Percentiles rank a stretch among this genome's conserved stretches.
These are phyloP conservation scores for Dichotomopilus funicola DNA, from an alignment of 2,329 filamentous ascomycete genomes.

Conservation along the genomic window DNA sequence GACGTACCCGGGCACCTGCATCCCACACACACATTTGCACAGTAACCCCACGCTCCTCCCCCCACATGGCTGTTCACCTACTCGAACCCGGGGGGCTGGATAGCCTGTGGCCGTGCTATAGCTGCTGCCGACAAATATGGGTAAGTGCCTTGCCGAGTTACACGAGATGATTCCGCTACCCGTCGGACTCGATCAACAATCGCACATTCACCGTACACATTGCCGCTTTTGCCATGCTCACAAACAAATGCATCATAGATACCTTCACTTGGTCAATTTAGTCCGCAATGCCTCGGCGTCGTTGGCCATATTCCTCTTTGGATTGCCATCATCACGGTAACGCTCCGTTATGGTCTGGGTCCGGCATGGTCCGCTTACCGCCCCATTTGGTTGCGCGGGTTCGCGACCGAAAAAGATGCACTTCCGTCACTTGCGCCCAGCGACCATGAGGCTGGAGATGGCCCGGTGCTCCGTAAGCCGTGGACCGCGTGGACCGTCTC, in stretches of 20 bases:
- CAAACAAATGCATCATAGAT: conserved; percentile 22
- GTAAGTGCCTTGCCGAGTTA: conserved; percentile 20
- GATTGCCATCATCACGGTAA: conserved; percentile 26
- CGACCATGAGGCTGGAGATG: conserved; percentile 10
- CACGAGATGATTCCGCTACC: conserved; percentile 2
- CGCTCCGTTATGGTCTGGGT: conserved; percentile 28
- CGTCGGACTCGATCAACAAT: too few relatives aligned
- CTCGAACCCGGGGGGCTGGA: conserved; percentile 11
- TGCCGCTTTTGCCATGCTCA: neutral
- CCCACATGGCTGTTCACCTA: conserved; percentile 6
- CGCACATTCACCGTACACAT: too few relatives aligned
- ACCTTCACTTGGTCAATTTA: conserved; percentile 26
- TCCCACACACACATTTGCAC: neutral
- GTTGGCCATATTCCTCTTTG: conserved; percentile 29
- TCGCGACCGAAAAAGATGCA: conserved; percentile 26
- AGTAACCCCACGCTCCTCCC: neutral
- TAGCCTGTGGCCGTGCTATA: conserved; percentile 27
- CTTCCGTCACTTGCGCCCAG: neutral
- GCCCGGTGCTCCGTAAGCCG: neutral
- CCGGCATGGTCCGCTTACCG: conserved; percentile 29
- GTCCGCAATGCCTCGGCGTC: conserved; percentile 28
- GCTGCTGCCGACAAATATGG: conserved; percentile 29
- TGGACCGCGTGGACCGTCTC: conserved; percentile 28
- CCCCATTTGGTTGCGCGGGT: conserved; percentile 30
- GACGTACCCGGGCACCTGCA: neutral